Evolutionary conservation across 2,329 filamentous ascomycete genomes (phyloP).

Genomic region (Botrytis pseudocinerea): DNA sequence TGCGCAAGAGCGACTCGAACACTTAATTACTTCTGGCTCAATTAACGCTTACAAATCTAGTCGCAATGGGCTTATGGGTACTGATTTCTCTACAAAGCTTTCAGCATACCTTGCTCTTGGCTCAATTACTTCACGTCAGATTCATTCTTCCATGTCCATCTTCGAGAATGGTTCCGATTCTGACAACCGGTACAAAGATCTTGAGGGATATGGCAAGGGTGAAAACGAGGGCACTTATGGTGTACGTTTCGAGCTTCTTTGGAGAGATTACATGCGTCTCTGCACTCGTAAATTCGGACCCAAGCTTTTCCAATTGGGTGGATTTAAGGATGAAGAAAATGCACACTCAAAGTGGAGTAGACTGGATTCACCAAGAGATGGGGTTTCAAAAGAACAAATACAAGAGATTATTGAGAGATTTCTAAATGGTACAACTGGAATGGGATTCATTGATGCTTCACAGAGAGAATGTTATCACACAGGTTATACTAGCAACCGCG

Average conservation of each 20-base stretch:
- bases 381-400: constrained; percentile 46
- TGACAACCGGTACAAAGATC: constrained; percentile 31
- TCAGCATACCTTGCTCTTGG: constrained; percentile 73
- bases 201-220: constrained; percentile 60
- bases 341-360: constrained; percentile 35
- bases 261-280: constrained; percentile 80
- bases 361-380: constrained; percentile 31
- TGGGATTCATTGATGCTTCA: constrained; percentile 75
- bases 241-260: constrained; percentile 72
- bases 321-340: constrained; percentile 54
- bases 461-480: constrained; percentile 74
- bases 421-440: constrained; percentile 68
- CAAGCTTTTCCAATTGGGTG: constrained; percentile 63
- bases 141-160: constrained; percentile 65
- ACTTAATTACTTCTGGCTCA: constrained; percentile 61
- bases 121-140: constrained; percentile 69
- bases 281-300: constrained; percentile 69
- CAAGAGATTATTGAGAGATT: constrained; percentile 57
- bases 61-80: constrained; percentile 68
- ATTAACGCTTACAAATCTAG: constrained; percentile 68
- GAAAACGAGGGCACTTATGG: constrained; percentile 71
- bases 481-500: constrained; percentile 76
- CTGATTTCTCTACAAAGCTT: constrained; percentile 73
- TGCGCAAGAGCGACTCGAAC: constrained; percentile 58
- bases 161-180: constrained; percentile 63